Evolutionary conservation across 768 basidiomycete species (phyloP).

Genomic region (Rhodocollybia butyracea): DNA sequence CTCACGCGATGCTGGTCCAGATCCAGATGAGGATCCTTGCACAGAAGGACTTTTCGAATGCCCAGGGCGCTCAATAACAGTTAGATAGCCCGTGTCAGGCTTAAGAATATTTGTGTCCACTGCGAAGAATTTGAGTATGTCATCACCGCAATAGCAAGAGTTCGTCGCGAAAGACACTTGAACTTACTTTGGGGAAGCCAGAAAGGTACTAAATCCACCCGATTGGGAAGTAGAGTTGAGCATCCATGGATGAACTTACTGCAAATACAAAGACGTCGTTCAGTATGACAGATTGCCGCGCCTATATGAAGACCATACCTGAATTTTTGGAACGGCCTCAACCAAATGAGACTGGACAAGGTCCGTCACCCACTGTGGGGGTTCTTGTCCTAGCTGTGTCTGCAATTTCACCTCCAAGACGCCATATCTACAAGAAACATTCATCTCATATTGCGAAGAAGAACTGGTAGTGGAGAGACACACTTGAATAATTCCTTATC

Average conservation of each 20-base stretch:
- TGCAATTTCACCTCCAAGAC: slow-evolving; percentile 97
- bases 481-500: slow-evolving; percentile 94
- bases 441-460: not conserved
- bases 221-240: slow-evolving; percentile 84
- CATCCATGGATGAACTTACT: slow-evolving; percentile 98
- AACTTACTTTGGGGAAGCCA: slow-evolving; percentile 92
- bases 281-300: slow-evolving; percentile 4
- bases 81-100: slow-evolving; percentile 76
- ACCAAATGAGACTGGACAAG: slow-evolving; percentile 95
- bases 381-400: slow-evolving; percentile 93
- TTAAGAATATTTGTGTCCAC: slow-evolving; percentile 97
- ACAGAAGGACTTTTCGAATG: slow-evolving; percentile 35
- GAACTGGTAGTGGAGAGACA: slow-evolving; percentile 11
- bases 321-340: slow-evolving; percentile 97
- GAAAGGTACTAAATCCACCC: slow-evolving; percentile 95
- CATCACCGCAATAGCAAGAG: not conserved
- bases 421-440: slow-evolving; percentile 62
- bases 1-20: slow-evolving; percentile 39
- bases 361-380: slow-evolving; percentile 94
- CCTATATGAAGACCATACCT: too few species aligned
- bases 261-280: slow-evolving; percentile 8
- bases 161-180: not conserved
- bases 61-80: slow-evolving; percentile 71
- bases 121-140: slow-evolving; percentile 26
- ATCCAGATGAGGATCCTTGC: slow-evolving; percentile 39